A percentile compares a stretch with the other conserved stretches of the same genome.
These are phyloP conservation scores for Neonectria punicea DNA, from an alignment of 2,329 filamentous ascomycete genomes.

Conservation along the genomic window DNA sequence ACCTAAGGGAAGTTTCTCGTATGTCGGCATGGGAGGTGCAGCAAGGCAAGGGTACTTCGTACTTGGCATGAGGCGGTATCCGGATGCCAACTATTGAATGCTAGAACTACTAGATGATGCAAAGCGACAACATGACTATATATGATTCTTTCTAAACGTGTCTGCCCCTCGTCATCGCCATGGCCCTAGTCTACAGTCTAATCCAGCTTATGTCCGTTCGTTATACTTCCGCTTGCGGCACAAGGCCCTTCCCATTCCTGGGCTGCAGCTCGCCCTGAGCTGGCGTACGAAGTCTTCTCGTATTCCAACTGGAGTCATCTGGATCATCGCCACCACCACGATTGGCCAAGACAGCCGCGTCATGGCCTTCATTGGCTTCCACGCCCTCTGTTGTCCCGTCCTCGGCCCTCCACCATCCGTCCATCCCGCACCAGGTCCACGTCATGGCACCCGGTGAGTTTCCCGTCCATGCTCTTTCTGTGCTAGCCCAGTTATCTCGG, in stretches of 20 bases:
- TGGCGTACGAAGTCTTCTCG: conserved; percentile 12
- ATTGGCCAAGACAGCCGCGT: conserved; percentile 15
- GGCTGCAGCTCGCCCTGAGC: background rate
- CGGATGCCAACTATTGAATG: background rate
- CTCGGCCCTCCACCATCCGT: background rate
- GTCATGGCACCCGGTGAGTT: background rate
- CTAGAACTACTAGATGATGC: background rate
- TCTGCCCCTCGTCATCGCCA: background rate
- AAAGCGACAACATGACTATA: background rate
- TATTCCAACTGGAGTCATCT: conserved; percentile 21
- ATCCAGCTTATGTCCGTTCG: background rate
- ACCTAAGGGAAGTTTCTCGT: background rate
- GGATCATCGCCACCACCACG: conserved; percentile 3
- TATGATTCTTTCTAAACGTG: too few species aligned
- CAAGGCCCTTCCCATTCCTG: background rate
- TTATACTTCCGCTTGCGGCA: background rate
- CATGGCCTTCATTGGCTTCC: conserved; percentile 12
- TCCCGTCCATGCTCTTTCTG: background rate
- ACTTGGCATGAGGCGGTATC: background rate
- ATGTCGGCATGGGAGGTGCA: background rate
- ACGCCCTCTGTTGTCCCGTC: conserved; percentile 9
- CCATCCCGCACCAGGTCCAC: background rate
- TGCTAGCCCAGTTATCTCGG: background rate
- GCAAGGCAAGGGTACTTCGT: background rate
- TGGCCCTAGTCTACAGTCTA: background rate